These are phyloP conservation scores for Solanum megistacrolobum DNA, from an alignment of 257 asterid genomes.

Conservation along the genomic window DNA sequence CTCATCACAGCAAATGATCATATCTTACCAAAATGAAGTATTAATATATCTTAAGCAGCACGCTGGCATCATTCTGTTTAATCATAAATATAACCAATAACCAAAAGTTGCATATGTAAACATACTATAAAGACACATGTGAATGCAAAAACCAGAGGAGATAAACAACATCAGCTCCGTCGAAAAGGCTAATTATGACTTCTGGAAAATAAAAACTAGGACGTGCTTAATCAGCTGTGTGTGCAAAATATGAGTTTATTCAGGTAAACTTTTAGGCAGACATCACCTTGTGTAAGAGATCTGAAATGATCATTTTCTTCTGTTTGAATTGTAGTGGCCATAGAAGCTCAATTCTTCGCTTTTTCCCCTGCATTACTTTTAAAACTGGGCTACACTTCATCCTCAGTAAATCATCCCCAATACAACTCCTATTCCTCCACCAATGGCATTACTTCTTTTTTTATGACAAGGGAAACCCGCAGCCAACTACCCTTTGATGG, in stretches of 20 bases:
- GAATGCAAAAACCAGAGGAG: background rate
- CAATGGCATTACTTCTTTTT: background rate
- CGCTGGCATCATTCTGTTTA: background rate
- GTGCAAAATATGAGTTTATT: background rate
- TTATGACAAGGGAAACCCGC: no score
- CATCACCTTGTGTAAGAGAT: background rate
- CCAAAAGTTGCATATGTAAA: background rate
- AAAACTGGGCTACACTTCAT: background rate
- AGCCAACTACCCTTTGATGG: background rate
- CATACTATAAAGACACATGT: background rate
- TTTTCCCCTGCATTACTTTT: background rate
- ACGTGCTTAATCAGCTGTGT: background rate
- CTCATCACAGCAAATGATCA: background rate
- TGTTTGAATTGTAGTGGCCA: background rate
- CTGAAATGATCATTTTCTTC: background rate
- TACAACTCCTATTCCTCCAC: background rate
- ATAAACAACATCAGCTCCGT: background rate
- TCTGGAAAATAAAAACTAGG: background rate
- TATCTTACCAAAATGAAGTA: background rate
- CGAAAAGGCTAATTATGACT: background rate
- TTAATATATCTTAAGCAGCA: background rate
- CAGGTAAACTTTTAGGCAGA: background rate
- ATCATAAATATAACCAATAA: background rate
- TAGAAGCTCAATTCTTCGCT: background rate
- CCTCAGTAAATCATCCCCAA: background rate